These are phyloP conservation scores for Sclerotiophoma versabilis DNA, from an alignment of 2,329 filamentous ascomycete genomes.

Conservation along the genomic window DNA sequence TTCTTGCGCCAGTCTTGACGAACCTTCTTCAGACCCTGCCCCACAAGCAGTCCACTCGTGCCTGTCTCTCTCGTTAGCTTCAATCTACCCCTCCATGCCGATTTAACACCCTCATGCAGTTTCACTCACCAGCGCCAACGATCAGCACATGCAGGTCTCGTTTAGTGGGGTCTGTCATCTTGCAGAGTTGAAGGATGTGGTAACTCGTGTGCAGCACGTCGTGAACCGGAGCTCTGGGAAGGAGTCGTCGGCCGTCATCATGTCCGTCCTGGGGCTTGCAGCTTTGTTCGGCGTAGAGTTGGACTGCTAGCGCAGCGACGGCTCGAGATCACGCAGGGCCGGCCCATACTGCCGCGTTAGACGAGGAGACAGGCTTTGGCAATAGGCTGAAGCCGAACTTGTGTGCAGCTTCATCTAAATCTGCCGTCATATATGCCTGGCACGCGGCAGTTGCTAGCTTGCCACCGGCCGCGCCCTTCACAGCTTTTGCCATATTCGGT, in stretches of 20 bases:
- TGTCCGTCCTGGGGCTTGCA: background rate
- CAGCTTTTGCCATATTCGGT: conserved; percentile 4
- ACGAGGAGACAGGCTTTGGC: background rate
- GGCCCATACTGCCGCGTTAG: conserved; percentile 9
- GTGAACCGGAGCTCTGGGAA: conserved; percentile 7
- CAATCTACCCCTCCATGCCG: conserved; percentile 17
- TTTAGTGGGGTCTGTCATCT: conserved; percentile 7
- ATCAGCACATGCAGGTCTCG: conserved; percentile 19
- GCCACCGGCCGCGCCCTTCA: background rate
- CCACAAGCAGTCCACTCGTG: conserved; percentile 22
- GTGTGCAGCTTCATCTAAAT: background rate
- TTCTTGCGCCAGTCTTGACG: conserved; percentile 1
- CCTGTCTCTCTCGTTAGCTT: conserved; percentile 13
- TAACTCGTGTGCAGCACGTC: background rate
- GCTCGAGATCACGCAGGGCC: conserved; percentile 10
- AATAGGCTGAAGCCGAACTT: background rate
- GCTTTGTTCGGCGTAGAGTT: background rate
- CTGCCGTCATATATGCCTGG: background rate
- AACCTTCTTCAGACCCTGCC: conserved; percentile 24
- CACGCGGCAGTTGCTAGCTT: background rate
- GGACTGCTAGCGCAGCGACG: conserved; percentile 2
- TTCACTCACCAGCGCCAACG: conserved; percentile 19
- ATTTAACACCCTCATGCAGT: conserved; percentile 7
- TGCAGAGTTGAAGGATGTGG: background rate
- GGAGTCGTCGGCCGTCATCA: background rate